A percentile compares a stretch with the other conserved stretches of the same genome.
These are phyloP conservation scores for Fusarium subtropicale DNA, from an alignment of 2,329 filamentous ascomycete genomes.

Conservation along the genomic window DNA sequence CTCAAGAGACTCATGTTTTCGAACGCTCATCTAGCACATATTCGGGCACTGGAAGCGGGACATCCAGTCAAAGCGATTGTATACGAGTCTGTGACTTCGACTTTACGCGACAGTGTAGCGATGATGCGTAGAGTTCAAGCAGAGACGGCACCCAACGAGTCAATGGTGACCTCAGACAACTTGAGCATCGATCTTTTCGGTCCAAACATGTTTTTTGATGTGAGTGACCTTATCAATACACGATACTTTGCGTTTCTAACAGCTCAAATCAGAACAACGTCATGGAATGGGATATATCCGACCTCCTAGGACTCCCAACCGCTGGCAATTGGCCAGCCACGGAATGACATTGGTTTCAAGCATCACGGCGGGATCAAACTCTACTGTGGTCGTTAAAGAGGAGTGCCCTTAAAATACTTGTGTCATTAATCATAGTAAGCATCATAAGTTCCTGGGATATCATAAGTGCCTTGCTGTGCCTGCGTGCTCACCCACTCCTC, in stretches of 20 bases:
- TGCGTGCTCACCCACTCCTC: constrained; percentile 74
- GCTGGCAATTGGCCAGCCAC: constrained; percentile 30
- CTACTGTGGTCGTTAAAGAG: not conserved
- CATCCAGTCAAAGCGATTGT: constrained; percentile 38
- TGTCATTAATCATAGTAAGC: constrained; percentile 59
- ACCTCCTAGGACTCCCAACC: constrained; percentile 39
- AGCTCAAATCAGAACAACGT: constrained; percentile 32
- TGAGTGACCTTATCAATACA: constrained; percentile 10
- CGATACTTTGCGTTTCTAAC: constrained; percentile 12
- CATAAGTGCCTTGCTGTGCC: constrained; percentile 66
- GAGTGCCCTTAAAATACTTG: not conserved
- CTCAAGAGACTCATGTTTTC: constrained; percentile 43
- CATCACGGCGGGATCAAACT: not conserved
- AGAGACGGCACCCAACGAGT: constrained; percentile 37
- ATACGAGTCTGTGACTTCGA: constrained; percentile 39
- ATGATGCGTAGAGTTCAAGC: constrained; percentile 31
- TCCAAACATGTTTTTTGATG: constrained; percentile 34
- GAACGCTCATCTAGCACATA: constrained; percentile 41
- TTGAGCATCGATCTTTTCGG: constrained; percentile 35
- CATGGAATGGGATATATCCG: constrained; percentile 45
- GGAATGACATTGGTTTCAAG: constrained; percentile 4
- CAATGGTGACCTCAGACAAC: constrained; percentile 23
- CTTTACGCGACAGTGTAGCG: constrained; percentile 34
- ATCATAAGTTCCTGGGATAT: constrained; percentile 60
- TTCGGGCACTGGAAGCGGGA: constrained; percentile 41